Base-by-base conservation (phyloP, 176 grass and related monocot genomes). In the Rhipidocladum racemiflorum region DNA sequence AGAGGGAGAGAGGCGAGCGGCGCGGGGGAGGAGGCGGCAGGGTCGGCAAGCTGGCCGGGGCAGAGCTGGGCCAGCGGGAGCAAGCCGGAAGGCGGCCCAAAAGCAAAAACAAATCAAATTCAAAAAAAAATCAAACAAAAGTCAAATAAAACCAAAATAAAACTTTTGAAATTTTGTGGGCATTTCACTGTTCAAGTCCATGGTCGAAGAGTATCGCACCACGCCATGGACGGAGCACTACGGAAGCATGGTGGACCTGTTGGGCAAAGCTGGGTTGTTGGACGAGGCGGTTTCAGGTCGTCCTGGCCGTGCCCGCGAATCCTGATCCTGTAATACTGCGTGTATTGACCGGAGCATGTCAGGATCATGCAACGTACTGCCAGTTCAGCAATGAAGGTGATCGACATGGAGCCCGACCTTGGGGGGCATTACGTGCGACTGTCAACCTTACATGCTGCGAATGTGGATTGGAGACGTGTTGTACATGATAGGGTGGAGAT, bases 281-380 rank as follows among this genome's bases (percentile, higher is more conserved):
- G 68, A 72, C 12, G 68, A 89, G 49, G 92, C 86, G 0, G n/a
- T 87, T 94, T 53, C 72, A 74, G 36, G 91, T 94, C 3, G 23
- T 89, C 18, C 44, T 5, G 15, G 79, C 68, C 48, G 85, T 91
- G 92, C 84, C 84, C 7, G 18, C 83, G 21, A 89, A 85, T 24
- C 92, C 89, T 17, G 92, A 94, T 73, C 55, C 89, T 51, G 66
- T 85, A 17, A 91, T 89, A 49, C 87, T 76, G 92, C 92, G 92
- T 75, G 75, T 86, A 23, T 46, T 94, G 81, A 67, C 87, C 3
- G 55, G 80, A 43, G 86, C 89, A 46, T 94, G 89, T 63, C 75
- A 73, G 27, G 89, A 94, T 78, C 84, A 83, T n/a, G n/a, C n/a
- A n/a, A n/a, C n/a, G 87, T 45, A 61, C 87, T 45, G n/a, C 32